Percentiles rank a stretch among this genome's conserved stretches.
These are phyloP conservation scores for Lachancea mirantina DNA, from an alignment of 805 yeast species.

Conservation along the genomic window DNA sequence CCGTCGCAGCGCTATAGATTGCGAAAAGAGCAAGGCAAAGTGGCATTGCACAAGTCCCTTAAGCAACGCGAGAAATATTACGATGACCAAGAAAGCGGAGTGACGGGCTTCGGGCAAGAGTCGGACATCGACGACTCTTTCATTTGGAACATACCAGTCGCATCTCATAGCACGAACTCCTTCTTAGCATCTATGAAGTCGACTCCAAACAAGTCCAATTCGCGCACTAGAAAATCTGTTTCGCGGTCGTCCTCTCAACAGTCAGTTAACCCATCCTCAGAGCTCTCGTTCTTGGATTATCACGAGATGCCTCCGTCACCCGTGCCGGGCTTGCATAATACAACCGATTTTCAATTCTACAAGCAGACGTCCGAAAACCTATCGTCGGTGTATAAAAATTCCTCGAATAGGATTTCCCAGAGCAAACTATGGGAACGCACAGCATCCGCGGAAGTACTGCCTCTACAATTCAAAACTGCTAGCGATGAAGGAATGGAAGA, in stretches of 20 bases:
- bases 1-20: slow-evolving; percentile 38
- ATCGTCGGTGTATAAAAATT: slow-evolving; percentile 36
- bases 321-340: slow-evolving; percentile 36
- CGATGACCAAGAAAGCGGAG: slow-evolving; percentile 29
- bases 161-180: slow-evolving; percentile 31
- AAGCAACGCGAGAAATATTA: slow-evolving; percentile 34
- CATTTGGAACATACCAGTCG: slow-evolving; percentile 49
- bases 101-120: slow-evolving; percentile 15
- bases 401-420: slow-evolving; percentile 32
- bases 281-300: slow-evolving; percentile 24
- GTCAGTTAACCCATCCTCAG: slow-evolving; percentile 14
- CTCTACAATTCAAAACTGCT: slow-evolving; percentile 33
- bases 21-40: slow-evolving; percentile 33
- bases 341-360: slow-evolving; percentile 27
- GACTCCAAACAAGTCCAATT: slow-evolving; percentile 5
- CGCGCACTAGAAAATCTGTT: slow-evolving; percentile 3
- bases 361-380: slow-evolving; percentile 34
- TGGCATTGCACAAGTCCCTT: slow-evolving; percentile 28
- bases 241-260: slow-evolving; percentile 7
- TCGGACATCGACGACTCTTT: slow-evolving; percentile 35
- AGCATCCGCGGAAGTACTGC: slow-evolving; percentile 31
- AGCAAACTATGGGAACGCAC: slow-evolving; percentile 34
- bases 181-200: slow-evolving; percentile 16
- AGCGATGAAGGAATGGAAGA: slow-evolving; percentile 47
- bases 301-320: slow-evolving; percentile 41